Evolutionary conservation across 768 basidiomycete genomes (phyloP), one percentile per base, ranked within the genome.

Genomic region (Lentinula edodes): DNA sequence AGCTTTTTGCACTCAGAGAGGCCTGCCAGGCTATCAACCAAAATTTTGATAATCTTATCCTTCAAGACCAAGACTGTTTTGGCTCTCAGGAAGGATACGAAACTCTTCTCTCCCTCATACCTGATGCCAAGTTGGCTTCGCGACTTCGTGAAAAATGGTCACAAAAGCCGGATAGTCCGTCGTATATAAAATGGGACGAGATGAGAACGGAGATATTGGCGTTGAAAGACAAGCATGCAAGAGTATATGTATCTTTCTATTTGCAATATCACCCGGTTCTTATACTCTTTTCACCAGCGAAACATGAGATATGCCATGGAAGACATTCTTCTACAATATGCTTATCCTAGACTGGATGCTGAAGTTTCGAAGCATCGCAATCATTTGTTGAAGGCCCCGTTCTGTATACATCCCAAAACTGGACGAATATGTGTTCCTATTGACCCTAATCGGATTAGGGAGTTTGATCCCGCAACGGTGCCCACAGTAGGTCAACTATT

Each of bases 281-380:
- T 43, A 7, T 76, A 63, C 64, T 32, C 66, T 62, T 34, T 65
- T 84, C 45, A n/a, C 7, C 16, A 56, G 55, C 55, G 34, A 43
- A 43, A 15, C 15, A 56, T 56, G 55, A 74, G 65, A 58, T 73
- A 74, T 1, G 85, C 87, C 3, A 76, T 94, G 76, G 89, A 96
- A 71, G 96, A 98, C 63, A 84, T 98, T 62, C 79, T 97, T 52
- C 77, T 99, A 12, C 90, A 93, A 66, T 98, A 97, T 73, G 96
- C 91, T 0, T 99, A 98, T 73, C 96, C 96, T 1, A 87, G 97
- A 12, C 83, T 99, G 58, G 97, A 99, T 72, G 91, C 91, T 13
- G 97, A 99, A 73, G 97, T 99, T 34, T 95, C 95, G 2, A 96
- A 98, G 69, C 93, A 95, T 70, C 84, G 95, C 53, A 98, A 99